Evolutionary conservation across 257 asterid genomes (phyloP).

Genomic region (Paraleonurus japonicus): DNA sequence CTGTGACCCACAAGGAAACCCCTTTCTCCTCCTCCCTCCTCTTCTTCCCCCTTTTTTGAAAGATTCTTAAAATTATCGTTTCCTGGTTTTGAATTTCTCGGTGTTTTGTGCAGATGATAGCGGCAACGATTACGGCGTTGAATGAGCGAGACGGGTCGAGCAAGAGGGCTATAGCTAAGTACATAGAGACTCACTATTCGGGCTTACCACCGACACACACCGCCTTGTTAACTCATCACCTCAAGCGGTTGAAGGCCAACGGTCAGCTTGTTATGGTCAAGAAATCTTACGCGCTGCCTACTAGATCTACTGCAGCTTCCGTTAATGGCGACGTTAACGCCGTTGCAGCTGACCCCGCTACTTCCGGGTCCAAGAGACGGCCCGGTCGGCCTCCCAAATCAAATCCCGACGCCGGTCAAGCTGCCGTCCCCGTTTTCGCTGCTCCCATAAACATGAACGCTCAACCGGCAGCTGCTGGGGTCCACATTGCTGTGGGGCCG

Average conservation of each 20-base stretch:
- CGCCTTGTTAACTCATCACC: slow-evolving; percentile 47
- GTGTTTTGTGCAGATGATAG: slow-evolving; percentile 54
- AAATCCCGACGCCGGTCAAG: slow-evolving; percentile 41
- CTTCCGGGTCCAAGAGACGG: slow-evolving; percentile 41
- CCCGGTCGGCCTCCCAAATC: slow-evolving; percentile 83
- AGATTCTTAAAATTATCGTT: not conserved
- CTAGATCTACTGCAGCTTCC: slow-evolving; percentile 44
- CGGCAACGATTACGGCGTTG: slow-evolving; percentile 58
- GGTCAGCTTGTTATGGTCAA: slow-evolving; percentile 63
- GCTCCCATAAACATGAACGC: slow-evolving; percentile 27
- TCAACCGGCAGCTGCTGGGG: slow-evolving; percentile 25
- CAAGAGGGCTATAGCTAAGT: slow-evolving; percentile 59
- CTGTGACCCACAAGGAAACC: slow-evolving; percentile 7
- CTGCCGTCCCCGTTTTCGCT: slow-evolving; percentile 41
- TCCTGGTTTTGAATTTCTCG: not conserved
- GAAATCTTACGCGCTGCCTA: slow-evolving; percentile 58
- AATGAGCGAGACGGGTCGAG: slow-evolving; percentile 76
- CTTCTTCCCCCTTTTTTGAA: not conserved
- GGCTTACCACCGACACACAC: slow-evolving; percentile 55
- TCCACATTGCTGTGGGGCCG: slow-evolving; percentile 39
- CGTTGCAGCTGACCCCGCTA: slow-evolving; percentile 22
- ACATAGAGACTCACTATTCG: slow-evolving; percentile 48
- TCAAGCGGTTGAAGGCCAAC: slow-evolving; percentile 48
- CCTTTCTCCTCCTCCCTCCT: not conserved
- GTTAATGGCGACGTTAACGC: slow-evolving; percentile 29